Base-by-base conservation (phyloP, 23 red algal genomes). In the Gracilaria domingensis region DNA sequence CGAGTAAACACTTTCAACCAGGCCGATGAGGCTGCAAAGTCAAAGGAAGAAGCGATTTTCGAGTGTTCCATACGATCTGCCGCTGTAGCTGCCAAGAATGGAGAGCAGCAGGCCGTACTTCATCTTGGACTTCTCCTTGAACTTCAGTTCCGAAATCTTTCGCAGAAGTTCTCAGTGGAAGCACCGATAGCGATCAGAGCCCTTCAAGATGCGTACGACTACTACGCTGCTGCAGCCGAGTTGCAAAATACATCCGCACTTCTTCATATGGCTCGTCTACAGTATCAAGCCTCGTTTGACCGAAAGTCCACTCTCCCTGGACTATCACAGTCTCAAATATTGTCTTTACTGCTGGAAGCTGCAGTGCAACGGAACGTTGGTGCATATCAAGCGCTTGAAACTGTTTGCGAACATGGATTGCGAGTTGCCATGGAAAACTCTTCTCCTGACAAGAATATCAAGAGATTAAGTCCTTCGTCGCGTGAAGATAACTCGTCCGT, bases 111-210 rank as follows among this genome's bases (percentile, higher is more conserved):
- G 45, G 72, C 72, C 20, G 42, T 51, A 30, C 72, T 77, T 34
- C 72, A 77, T 77, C 72, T 77, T 28, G 72, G 40, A 45, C 38
- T 77, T 48, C 72, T 49, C 72, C 14, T 77, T 18, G 72, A 77
- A 35, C 45, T 77, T 8, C 72, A 8, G 3, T 51, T 29, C 72
- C 38, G 25, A 25, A 24, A 50, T 50, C 38, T 77, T 30, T n/a
- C 72, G 23, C 40, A 51, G 28, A 16, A 77, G n/a, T 30, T 49
- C 5, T 26, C 45, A n/a, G 8, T 13, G 23, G 5, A 50, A 48
- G 23, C 20, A 25, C 39, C 20, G 26, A 28, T 20, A 9, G 72
- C 72, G 12, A 42, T 26, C 20, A 26, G 8, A 25, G 40, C 38
- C 21, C 45, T 77, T 51, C 24, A 16, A 28, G 23, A 25, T 26